A percentile compares a stretch with the other conserved stretches of the same genome.
phyloP scores from a whole-genome alignment of 257 asterid genomes.

The Gentiana dahurica region DNA sequence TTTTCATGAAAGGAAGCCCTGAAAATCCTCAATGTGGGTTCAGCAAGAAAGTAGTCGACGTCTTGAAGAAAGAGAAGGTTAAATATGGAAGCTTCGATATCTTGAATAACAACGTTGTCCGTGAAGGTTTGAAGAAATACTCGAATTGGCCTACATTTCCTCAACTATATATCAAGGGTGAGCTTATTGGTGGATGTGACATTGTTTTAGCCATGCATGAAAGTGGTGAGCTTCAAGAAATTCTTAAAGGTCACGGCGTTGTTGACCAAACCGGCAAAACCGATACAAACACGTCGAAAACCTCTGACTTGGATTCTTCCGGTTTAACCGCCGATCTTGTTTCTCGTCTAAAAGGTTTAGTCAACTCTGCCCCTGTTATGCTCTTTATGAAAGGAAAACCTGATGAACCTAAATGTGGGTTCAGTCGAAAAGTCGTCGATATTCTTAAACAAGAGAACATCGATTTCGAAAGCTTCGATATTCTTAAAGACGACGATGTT shows the following conservation, averaged over 20 bases:
- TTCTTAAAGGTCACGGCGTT: conserved; percentile 55
- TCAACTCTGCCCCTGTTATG: conserved; percentile 57
- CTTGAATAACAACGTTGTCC: conserved; percentile 56
- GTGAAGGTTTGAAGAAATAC: conserved; percentile 80
- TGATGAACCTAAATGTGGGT: conserved; percentile 82
- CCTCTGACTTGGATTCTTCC: conserved; percentile 41
- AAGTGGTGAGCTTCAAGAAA: conserved; percentile 68
- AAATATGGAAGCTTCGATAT: conserved; percentile 85
- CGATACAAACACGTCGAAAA: conserved; percentile 33
- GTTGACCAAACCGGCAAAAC: conserved; percentile 26
- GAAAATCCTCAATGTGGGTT: conserved; percentile 87
- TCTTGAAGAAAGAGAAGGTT: conserved; percentile 75
- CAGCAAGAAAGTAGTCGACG: conserved; percentile 78
- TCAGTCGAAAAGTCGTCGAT: conserved; percentile 85
- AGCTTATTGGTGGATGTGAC: conserved; percentile 91
- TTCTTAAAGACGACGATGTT: conserved; percentile 77
- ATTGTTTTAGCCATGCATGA: conserved; percentile 82
- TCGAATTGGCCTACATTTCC: conserved; percentile 99
- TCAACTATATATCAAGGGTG: conserved; percentile 93
- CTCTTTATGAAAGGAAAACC: conserved; percentile 90
- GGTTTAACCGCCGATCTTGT: conserved; percentile 48
- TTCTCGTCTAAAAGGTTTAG: conserved; percentile 45
- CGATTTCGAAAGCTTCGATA: conserved; percentile 67
- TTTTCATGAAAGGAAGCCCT: conserved; percentile 94
- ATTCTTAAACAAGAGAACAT: conserved; percentile 70